Evolutionary conservation across 2,329 filamentous ascomycete species (phyloP).

Genomic region (Xylaria sp.): DNA sequence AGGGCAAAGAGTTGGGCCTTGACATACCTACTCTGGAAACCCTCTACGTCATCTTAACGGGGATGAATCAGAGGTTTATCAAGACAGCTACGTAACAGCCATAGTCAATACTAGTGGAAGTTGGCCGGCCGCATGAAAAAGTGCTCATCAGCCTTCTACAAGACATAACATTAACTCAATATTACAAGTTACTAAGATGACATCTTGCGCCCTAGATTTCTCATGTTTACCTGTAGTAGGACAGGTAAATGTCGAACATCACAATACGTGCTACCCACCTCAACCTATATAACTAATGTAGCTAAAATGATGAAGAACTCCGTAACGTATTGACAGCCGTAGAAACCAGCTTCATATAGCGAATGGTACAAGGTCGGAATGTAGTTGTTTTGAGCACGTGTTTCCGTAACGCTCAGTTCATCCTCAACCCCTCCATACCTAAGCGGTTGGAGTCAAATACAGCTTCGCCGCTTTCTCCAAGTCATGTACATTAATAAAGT

Average conservation of each 20-base stretch:
- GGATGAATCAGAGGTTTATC: conserved; percentile 44
- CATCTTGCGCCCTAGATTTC: not conserved
- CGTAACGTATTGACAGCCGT: conserved; percentile 52
- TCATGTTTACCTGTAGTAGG: not conserved
- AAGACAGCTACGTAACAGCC: conserved; percentile 1
- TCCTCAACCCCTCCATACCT: conserved; percentile 66
- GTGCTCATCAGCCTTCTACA: not conserved
- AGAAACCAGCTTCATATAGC: conserved; percentile 57
- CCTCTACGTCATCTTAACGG: conserved; percentile 51
- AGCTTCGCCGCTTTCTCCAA: conserved; percentile 60
- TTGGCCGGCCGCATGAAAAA: not conserved
- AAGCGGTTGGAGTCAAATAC: conserved; percentile 59
- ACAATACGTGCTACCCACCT: conserved; percentile 44
- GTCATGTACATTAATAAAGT: conserved; percentile 63
- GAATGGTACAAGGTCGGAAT: conserved; percentile 62
- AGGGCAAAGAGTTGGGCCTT: conserved; percentile 64
- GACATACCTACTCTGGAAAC: conserved; percentile 62
- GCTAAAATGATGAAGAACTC: conserved; percentile 53
- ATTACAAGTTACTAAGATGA: not conserved
- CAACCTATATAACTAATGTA: conserved; percentile 57
- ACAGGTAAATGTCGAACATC: conserved; percentile 51
- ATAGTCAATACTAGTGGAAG: not conserved
- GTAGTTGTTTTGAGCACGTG: conserved; percentile 61
- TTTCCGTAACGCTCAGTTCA: conserved; percentile 60
- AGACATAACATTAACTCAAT: not conserved